phyloP scores from a whole-genome alignment of 1,284 basidiomycete genomes.

The Salmacisia buchloeana region DNA sequence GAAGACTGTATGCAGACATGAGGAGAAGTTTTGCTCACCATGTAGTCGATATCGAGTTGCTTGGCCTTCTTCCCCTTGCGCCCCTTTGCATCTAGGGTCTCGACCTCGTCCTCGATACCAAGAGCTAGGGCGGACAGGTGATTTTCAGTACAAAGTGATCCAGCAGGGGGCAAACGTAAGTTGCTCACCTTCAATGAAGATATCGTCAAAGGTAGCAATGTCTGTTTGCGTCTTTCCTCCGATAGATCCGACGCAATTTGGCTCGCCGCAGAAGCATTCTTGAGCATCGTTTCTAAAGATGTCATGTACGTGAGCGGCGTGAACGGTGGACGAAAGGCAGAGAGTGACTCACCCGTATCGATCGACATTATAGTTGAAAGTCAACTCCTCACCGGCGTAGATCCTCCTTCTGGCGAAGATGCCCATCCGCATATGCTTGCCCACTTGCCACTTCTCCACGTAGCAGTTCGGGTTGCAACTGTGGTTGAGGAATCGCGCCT shows the following conservation, averaged over 20 bases:
- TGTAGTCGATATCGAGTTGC: conserved; percentile 89
- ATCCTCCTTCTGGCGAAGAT: conserved; percentile 89
- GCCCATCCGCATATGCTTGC: conserved; percentile 86
- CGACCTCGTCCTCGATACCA: conserved; percentile 86
- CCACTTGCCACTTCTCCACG: conserved; percentile 98
- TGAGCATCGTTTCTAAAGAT: conserved; percentile 87
- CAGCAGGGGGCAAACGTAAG: neutral
- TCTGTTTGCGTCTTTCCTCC: conserved; percentile 99
- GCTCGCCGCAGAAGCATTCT: conserved; percentile 88
- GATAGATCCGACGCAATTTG: conserved; percentile 90
- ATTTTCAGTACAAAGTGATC: too few species aligned
- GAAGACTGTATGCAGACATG: neutral
- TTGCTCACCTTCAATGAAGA: conserved; percentile 79
- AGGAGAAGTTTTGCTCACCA: conserved; percentile 35
- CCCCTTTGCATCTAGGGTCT: conserved; percentile 70
- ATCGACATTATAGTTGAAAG: conserved; percentile 99
- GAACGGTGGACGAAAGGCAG: neutral
- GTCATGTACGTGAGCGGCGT: neutral
- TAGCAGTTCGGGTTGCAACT: conserved; percentile 97
- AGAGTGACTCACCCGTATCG: conserved; percentile 65
- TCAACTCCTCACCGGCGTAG: conserved; percentile 80
- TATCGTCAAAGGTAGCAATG: conserved; percentile 82
- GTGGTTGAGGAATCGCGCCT: conserved; percentile 95
- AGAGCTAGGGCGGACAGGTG: conserved; percentile 71
- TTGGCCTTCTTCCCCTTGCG: conserved; percentile 83